Evolutionary conservation across 2,329 filamentous ascomycete species (phyloP), one percentile per base, ranked within the genome.

Genomic region (Aspergillus sp.): DNA sequence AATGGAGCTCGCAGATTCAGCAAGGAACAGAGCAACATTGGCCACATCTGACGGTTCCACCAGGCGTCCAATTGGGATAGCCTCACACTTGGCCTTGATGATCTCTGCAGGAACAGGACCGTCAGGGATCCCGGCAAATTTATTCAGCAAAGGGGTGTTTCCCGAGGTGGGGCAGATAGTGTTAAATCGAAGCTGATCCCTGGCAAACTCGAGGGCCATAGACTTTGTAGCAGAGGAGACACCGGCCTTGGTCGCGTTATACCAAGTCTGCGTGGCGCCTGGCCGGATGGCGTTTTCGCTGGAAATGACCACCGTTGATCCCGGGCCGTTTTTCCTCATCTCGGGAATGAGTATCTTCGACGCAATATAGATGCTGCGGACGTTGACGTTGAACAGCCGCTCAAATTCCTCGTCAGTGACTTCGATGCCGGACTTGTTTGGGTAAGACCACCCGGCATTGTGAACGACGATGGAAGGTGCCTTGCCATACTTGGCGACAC

Each of bases 31-130:
- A 41, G 61, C 61, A 17, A 61, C 61, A 19, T 62, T 61, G 13
- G 61, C 61, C 13, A 63, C 61, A 44, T 63, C 61, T 8, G 58
- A 61, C 19, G 61, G 61, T 38, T 63, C 61, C 6, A 63, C 61
- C n/a, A 63, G 32, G 36, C 61, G 54, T 13, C 61, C 61, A 23
- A 63, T 63, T 2, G 61, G 61, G 21, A 63, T 63, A 8, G 61
- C 38, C 47, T 63, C 58, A 41, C 61, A 61, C 21, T 61, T 63
- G 11, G 61, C 59, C 50, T 59, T 58, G 41, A 63, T 63, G 17
- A 58, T 63, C 47, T 63, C 61, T 13, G 58, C 58, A n/a, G 61
- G 58, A 44, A 63, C 61, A 15, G 61, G 61, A 2, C 58, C 58
- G 32, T 63, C 48, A 11, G 13, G 53, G 49, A 63, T 63, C 7